Conservation (phyloP, 345 rosid genomes). For the Dipteronia dyeriana region DNA sequence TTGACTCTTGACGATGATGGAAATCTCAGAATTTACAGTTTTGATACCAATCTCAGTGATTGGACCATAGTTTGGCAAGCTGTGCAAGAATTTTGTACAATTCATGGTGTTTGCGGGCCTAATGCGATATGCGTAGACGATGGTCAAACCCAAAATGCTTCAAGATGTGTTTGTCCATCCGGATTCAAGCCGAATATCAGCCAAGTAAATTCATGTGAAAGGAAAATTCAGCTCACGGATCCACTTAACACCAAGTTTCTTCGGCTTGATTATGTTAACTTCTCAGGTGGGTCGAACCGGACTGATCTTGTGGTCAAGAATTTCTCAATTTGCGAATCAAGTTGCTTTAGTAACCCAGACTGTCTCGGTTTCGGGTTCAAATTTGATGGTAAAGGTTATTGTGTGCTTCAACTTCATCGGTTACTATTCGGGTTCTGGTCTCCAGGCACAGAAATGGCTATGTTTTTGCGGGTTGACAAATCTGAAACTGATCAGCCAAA, state of each 20-base stretch:
- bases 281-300: slow-evolving; percentile 44
- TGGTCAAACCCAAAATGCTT: slow-evolving; percentile 21
- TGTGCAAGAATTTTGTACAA: slow-evolving; percentile 44
- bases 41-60: neutral
- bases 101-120: slow-evolving; percentile 51
- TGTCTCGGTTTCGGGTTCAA: slow-evolving; percentile 60
- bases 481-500: slow-evolving; percentile 37
- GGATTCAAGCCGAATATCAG: slow-evolving; percentile 33
- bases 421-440: slow-evolving; percentile 62
- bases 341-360: slow-evolving; percentile 25
- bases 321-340: slow-evolving; percentile 36
- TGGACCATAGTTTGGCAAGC: slow-evolving; percentile 61
- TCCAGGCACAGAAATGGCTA: slow-evolving; percentile 45
- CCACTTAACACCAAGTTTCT: slow-evolving; percentile 39
- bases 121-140: slow-evolving; percentile 55
- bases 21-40: slow-evolving; percentile 46
- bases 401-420: slow-evolving; percentile 45
- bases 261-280: slow-evolving; percentile 65
- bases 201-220: slow-evolving; percentile 30
- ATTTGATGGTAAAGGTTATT: slow-evolving; percentile 52
- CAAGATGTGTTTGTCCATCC: slow-evolving; percentile 55
- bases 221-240: slow-evolving; percentile 28
- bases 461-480: slow-evolving; percentile 49
- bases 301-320: slow-evolving; percentile 25
- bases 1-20: slow-evolving; percentile 55